phyloP scores from a whole-genome alignment of 768 basidiomycete genomes.

The Neoboletus magnificus region DNA sequence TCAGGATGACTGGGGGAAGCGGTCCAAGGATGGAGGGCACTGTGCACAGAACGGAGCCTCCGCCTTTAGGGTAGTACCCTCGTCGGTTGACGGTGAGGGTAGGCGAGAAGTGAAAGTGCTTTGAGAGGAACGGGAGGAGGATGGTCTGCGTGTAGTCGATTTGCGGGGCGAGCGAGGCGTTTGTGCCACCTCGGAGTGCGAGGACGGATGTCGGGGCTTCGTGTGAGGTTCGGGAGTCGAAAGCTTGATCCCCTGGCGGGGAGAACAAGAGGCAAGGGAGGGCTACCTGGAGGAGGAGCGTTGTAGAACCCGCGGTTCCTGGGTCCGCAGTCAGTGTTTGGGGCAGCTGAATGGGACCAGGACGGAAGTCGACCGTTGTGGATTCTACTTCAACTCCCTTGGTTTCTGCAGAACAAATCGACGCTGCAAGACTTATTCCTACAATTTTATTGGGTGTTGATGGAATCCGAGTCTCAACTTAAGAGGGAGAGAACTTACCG shows the following conservation, averaged over 20 bases:
- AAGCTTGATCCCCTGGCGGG: conserved; percentile 4
- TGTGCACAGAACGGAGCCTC: conserved; percentile 53
- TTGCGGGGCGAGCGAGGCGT: conserved; percentile 68
- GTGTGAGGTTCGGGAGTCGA: background rate
- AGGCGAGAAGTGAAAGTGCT: conserved; percentile 47
- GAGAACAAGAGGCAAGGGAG: conserved; percentile 68
- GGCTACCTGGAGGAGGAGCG: conserved; percentile 68
- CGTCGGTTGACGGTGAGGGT: conserved; percentile 49
- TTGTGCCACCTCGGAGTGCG: conserved; percentile 66
- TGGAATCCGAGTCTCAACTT: background rate
- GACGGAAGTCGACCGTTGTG: conserved; percentile 49
- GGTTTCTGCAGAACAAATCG: conserved; percentile 55
- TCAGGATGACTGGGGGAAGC: conserved; percentile 44
- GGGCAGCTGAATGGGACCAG: conserved; percentile 41
- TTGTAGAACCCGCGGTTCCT: conserved; percentile 66
- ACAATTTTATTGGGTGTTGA: background rate
- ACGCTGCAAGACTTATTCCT: conserved; percentile 66
- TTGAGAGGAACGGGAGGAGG: conserved; percentile 64
- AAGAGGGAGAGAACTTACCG: conserved; percentile 36
- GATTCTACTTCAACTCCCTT: conserved; percentile 56
- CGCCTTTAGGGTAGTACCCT: conserved; percentile 74
- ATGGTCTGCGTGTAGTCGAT: conserved; percentile 68
- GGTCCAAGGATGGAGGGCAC: conserved; percentile 38
- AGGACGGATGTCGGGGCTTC: conserved; percentile 41
- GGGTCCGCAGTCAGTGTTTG: conserved; percentile 45